phyloP scores from a whole-genome alignment of 2,329 filamentous ascomycete species.

The Helotiales sp. region DNA sequence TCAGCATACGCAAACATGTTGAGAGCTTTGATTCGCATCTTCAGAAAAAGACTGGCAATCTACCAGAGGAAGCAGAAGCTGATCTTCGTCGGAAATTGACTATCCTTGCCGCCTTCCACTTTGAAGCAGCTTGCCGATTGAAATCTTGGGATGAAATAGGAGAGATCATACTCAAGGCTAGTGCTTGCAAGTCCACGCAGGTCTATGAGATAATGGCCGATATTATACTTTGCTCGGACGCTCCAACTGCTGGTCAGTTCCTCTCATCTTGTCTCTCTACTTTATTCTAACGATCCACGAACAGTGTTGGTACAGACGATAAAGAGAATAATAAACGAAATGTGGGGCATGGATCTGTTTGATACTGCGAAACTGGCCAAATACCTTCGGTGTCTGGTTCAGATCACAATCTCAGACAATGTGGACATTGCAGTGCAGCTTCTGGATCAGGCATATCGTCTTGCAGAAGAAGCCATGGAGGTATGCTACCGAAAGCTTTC shows the following conservation, averaged over 20 bases:
- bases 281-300: conserved; percentile 21
- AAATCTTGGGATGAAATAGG: conserved; percentile 70
- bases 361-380: conserved; percentile 67
- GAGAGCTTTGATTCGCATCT: conserved; percentile 58
- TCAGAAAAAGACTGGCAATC: conserved; percentile 46
- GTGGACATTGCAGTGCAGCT: conserved; percentile 59
- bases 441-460: conserved; percentile 64
- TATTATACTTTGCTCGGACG: conserved; percentile 59
- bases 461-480: conserved; percentile 56
- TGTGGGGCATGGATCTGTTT: conserved; percentile 62
- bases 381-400: conserved; percentile 80
- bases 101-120: conserved; percentile 74
- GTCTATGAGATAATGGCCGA: conserved; percentile 70
- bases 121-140: conserved; percentile 74
- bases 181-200: conserved; percentile 49
- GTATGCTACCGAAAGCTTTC: conserved; percentile 44
- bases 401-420: conserved; percentile 63
- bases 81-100: conserved; percentile 68
- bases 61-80: conserved; percentile 50
- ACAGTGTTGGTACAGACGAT: conserved; percentile 51
- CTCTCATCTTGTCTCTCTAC: background rate
- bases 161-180: conserved; percentile 60
- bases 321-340: conserved; percentile 72
- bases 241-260: conserved; percentile 55
- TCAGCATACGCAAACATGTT: conserved; percentile 64